These are phyloP conservation scores for Neurospora tetrasperma DNA, from an alignment of 495 filamentous ascomycete genomes.

Conservation along the genomic window DNA sequence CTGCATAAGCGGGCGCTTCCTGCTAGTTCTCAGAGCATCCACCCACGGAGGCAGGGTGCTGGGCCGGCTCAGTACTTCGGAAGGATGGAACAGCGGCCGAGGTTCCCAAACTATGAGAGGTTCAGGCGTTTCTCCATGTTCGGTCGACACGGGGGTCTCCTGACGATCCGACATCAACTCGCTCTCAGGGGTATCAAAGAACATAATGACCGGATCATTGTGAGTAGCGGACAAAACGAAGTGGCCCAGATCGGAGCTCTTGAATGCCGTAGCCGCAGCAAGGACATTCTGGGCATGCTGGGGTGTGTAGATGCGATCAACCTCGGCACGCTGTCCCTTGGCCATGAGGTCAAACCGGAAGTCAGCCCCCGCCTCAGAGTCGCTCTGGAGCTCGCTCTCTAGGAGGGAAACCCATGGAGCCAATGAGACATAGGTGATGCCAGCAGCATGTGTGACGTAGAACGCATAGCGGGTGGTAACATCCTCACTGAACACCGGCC, in stretches of 20 bases:
- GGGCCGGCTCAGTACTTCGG: constrained; percentile 48
- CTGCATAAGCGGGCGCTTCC: constrained; percentile 49
- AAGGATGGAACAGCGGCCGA: constrained; percentile 60
- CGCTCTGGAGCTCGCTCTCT: constrained; percentile 60
- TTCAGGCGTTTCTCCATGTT: constrained; percentile 18
- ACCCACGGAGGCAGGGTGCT: constrained; percentile 53
- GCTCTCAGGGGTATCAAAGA: constrained; percentile 55
- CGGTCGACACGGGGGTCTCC: constrained; percentile 15
- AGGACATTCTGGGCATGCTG: constrained; percentile 34
- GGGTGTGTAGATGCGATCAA: constrained; percentile 49
- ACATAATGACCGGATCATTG: constrained; percentile 50
- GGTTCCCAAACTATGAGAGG: constrained; percentile 38
- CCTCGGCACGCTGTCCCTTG: constrained; percentile 47
- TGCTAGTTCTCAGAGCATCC: constrained; percentile 48
- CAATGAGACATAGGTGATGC: constrained; percentile 61
- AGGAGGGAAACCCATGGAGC: constrained; percentile 65
- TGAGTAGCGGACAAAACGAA: constrained; percentile 62
- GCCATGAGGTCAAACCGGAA: constrained; percentile 66
- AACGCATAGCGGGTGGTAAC: constrained; percentile 64
- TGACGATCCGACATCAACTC: constrained; percentile 24
- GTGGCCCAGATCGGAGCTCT: constrained; percentile 67
- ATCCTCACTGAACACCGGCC: constrained; percentile 68
- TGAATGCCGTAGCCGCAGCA: constrained; percentile 53
- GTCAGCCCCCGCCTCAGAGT: constrained; percentile 52
- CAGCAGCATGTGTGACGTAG: constrained; percentile 62